phyloP scores from a whole-genome alignment of 2,329 filamentous ascomycete genomes.

The Epichloe typhina region DNA sequence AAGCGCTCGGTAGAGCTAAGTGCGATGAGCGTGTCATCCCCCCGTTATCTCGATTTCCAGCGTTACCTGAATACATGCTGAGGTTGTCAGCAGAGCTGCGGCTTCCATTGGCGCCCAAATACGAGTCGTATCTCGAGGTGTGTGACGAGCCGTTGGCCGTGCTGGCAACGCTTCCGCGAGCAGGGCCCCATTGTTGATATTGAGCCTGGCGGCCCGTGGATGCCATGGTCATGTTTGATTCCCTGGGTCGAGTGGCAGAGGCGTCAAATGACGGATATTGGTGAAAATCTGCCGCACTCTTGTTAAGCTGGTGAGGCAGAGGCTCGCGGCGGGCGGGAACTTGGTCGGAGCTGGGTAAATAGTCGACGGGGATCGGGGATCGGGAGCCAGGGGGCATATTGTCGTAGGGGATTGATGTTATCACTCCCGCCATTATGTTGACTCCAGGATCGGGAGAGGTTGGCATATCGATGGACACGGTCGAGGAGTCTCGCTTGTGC shows the following conservation, averaged over 20 bases:
- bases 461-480: constrained; percentile 57
- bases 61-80: constrained; percentile 44
- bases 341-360: constrained; percentile 55
- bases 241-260: constrained; percentile 23
- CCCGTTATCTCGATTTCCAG: constrained; percentile 27
- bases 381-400: constrained; percentile 49
- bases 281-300: constrained; percentile 65
- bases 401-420: constrained; percentile 83
- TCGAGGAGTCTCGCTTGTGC: constrained; percentile 60
- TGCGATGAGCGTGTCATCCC: constrained; percentile 17
- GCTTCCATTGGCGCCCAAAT: constrained; percentile 43
- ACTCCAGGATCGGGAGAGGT: constrained; percentile 51
- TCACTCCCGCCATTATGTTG: constrained; percentile 66
- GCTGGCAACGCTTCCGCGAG: constrained; percentile 41
- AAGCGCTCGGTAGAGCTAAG: constrained; percentile 39
- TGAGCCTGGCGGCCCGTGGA: constrained; percentile 58
- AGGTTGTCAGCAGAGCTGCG: constrained; percentile 42
- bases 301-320: constrained; percentile 72
- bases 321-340: constrained; percentile 53
- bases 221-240: constrained; percentile 46
- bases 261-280: constrained; percentile 71
- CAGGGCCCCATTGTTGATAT: constrained; percentile 60
- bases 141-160: constrained; percentile 36
- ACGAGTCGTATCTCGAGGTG: constrained; percentile 51
- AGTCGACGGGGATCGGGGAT: constrained; percentile 61